A percentile compares a stretch with the other conserved stretches of the same genome.
Evolutionary conservation across 2,329 filamentous ascomycete species (phyloP).

Genomic region (Scedosporium dehoogii): DNA sequence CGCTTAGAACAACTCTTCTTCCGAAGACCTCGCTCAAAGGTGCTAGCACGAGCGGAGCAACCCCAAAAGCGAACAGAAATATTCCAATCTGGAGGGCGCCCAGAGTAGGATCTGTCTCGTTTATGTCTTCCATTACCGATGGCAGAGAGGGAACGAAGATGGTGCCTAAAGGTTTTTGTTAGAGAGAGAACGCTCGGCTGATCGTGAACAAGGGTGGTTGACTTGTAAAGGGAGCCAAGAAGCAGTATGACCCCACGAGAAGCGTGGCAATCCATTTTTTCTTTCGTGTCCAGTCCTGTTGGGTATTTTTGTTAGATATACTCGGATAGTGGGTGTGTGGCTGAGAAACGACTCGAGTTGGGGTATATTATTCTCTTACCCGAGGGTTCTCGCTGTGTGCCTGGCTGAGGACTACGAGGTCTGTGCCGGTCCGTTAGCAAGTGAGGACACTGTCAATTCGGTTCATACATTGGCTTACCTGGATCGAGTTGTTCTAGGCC

Average conservation of each 20-base stretch:
- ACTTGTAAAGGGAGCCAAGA: conserved; percentile 7
- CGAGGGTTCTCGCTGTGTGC: neutral
- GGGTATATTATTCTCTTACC: neutral
- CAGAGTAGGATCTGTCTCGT: neutral
- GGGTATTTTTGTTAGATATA: too few species aligned
- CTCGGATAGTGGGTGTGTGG: too few species aligned
- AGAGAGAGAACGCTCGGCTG: too few species aligned
- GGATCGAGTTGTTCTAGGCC: conserved; percentile 1
- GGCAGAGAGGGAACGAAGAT: conserved; percentile 5
- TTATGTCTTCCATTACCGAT: neutral
- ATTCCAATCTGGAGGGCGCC: conserved; percentile 4
- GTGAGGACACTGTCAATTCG: neutral
- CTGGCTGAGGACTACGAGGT: neutral
- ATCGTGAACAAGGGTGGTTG: neutral
- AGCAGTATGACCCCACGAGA: conserved; percentile 1
- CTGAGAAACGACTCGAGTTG: neutral
- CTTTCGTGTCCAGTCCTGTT: neutral
- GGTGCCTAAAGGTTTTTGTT: neutral
- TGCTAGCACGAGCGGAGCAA: conserved; percentile 1
- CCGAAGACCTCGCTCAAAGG: conserved; percentile 6
- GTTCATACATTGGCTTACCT: neutral
- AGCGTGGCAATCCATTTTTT: conserved; percentile 3
- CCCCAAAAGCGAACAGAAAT: conserved; percentile 4
- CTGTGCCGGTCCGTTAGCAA: neutral
- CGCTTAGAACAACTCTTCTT: conserved; percentile 1